Percentiles rank a stretch among this genome's conserved stretches.
Evolutionary conservation across 805 yeast species (phyloP).

Genomic region (Saccharomycopsis oosterbeekiorum): DNA sequence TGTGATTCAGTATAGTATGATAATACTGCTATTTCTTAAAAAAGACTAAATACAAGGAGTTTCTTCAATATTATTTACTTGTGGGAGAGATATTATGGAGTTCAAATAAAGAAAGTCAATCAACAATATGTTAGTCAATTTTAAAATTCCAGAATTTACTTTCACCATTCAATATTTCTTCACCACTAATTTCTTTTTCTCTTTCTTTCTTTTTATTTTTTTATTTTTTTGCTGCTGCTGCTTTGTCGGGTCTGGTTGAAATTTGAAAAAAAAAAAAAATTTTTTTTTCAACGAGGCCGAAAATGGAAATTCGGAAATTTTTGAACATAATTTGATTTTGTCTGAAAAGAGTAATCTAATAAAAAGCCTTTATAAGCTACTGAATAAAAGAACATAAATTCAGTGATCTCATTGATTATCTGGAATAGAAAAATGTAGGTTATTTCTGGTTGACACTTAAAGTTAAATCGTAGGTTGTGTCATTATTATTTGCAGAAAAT

Average conservation of each 20-base stretch:
- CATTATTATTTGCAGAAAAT: too few species aligned
- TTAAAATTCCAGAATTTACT: not conserved
- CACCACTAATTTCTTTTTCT: not conserved
- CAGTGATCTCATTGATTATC: too few species aligned
- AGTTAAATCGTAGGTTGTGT: too few species aligned
- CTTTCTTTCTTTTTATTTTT: not conserved
- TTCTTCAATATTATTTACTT: not conserved
- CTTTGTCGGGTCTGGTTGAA: not conserved
- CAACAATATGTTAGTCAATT: not conserved
- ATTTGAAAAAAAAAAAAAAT: slow-evolving; percentile 1
- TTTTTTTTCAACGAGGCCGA: slow-evolving; percentile 1
- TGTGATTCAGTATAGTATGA: not conserved
- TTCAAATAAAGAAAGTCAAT: not conserved
- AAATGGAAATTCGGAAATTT: not conserved
- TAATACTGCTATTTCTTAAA: not conserved
- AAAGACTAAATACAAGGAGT: not conserved
- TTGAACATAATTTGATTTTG: too few species aligned
- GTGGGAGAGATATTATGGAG: not conserved
- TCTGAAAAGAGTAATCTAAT: too few species aligned
- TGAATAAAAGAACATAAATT: too few species aligned
- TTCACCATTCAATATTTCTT: not conserved
- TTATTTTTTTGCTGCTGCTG: not conserved
- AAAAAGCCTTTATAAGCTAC: too few species aligned
- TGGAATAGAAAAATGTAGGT: too few species aligned
- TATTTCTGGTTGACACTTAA: too few species aligned